These are phyloP conservation scores for Cicer arietinum DNA, from an alignment of 306 rosid species.

Conservation along the genomic window DNA sequence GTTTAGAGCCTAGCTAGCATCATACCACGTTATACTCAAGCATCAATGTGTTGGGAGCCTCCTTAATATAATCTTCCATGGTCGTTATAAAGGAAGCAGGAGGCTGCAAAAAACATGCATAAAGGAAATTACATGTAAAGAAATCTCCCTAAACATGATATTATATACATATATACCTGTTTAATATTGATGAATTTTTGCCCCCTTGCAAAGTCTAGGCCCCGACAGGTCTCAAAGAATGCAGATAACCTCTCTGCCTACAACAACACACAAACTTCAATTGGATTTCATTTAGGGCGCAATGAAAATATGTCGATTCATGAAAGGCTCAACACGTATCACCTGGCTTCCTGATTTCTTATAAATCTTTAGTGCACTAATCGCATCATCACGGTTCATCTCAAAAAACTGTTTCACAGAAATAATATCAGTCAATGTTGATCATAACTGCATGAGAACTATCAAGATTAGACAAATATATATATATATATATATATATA, in stretches of 20 bases:
- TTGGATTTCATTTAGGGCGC: background rate
- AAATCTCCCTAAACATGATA: slow-evolving; percentile 43
- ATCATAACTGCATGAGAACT: background rate
- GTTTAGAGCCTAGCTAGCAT: slow-evolving; percentile 11
- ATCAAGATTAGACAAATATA: too few relatives aligned
- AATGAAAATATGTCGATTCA: background rate
- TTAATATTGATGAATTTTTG: slow-evolving; percentile 76
- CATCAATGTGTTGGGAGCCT: slow-evolving; percentile 61
- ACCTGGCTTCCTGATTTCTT: slow-evolving; percentile 83
- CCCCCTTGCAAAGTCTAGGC: slow-evolving; percentile 77
- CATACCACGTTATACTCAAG: slow-evolving; percentile 47
- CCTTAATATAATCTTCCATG: slow-evolving; percentile 91
- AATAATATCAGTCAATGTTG: background rate
- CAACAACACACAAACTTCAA: slow-evolving; percentile 31
- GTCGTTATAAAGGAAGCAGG: slow-evolving; percentile 78
- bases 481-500: too few relatives aligned
- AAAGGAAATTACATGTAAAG: background rate
- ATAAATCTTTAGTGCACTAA: slow-evolving; percentile 77
- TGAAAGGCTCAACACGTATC: slow-evolving; percentile 4
- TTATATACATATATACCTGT: slow-evolving; percentile 45
- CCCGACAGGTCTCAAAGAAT: slow-evolving; percentile 77
- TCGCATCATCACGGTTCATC: slow-evolving; percentile 79
- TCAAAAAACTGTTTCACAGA: slow-evolving; percentile 71
- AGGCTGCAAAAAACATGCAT: slow-evolving; percentile 58
- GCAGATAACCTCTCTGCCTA: slow-evolving; percentile 79